Evolutionary conservation across 305 asterid species (phyloP), one percentile per base, ranked within the genome.

Genomic region (Coffea humblotiana): DNA sequence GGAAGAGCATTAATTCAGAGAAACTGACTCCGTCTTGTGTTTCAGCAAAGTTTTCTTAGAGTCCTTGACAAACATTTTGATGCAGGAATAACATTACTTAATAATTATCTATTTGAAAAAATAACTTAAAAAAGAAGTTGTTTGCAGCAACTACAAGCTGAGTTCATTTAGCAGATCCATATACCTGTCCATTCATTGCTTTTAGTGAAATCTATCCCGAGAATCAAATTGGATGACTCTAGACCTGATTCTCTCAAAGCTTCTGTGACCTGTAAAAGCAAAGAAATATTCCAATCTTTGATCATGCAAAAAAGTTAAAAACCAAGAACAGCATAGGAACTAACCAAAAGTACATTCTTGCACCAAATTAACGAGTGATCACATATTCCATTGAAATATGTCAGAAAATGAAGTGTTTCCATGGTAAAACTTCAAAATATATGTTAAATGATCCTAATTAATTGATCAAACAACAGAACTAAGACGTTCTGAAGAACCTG

Each of bases 111-210:
- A 65, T 3, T 23, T 15, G 23, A 4, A 10, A 16, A 64, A 2
- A 49, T 14, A 49, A 49, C 54, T 49, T 25, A 35, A 37, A 10
- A 52, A 52, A 3, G 60, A 15, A 52, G 60, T 14, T 5, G 27
- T 47, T 65, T 65, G 48, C 29, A 5, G 25, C 43, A 10, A 61
- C 47, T 45, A 60, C 35, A 18, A 61, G 60, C 4, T 58, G 51
- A 47, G 25, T 13, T 15, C 40, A 37, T 35, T 47, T 77, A 75
- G 27, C 29, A 47, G 29, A 27, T 77, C 74, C 32, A 85, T 88
- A 61, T 72, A 91, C 95, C 96, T 83, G 94, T 92, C 97, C 98
- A 94, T 85, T 94, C 98, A 56, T 94, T 94, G 81, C 98, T 94
- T 83, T 91, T 94, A n/a, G 97, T 94, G 82, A 94, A 94, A 88